Percentiles rank a stretch among this genome's conserved stretches.
These are phyloP conservation scores for Aureobasidium lini DNA, from an alignment of 2,329 filamentous ascomycete species.

Conservation along the genomic window DNA sequence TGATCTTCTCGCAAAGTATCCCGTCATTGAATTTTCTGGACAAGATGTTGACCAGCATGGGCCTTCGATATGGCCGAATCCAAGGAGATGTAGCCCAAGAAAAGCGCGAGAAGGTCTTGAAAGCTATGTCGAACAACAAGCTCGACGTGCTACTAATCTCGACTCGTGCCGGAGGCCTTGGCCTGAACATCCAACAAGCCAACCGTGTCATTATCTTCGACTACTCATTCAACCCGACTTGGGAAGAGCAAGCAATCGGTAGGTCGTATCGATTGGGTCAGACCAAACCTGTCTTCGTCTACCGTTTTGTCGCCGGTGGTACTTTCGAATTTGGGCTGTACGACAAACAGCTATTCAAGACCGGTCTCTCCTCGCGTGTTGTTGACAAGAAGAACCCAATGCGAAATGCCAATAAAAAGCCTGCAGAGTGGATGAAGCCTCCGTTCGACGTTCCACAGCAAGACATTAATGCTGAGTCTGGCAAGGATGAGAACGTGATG, in stretches of 20 bases:
- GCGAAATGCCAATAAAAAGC: constrained; percentile 53
- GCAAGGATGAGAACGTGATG: constrained; percentile 53
- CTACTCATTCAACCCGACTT: constrained; percentile 69
- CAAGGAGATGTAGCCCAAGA: constrained; percentile 56
- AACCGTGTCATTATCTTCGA: constrained; percentile 85
- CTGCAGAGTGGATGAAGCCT: constrained; percentile 49
- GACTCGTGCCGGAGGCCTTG: constrained; percentile 72
- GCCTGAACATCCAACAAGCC: constrained; percentile 75
- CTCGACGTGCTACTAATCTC: constrained; percentile 66
- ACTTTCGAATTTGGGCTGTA: constrained; percentile 72
- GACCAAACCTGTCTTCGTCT: constrained; percentile 71
- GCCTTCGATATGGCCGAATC: constrained; percentile 48
- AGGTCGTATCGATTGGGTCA: constrained; percentile 83
- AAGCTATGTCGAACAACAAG: constrained; percentile 58
- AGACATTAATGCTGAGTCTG: constrained; percentile 42
- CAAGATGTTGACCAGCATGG: constrained; percentile 43
- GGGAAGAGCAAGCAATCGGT: constrained; percentile 81
- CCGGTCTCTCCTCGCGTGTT: constrained; percentile 67
- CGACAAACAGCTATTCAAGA: constrained; percentile 73
- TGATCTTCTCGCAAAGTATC: constrained; percentile 73
- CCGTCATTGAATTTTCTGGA: constrained; percentile 63
- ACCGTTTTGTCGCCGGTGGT: constrained; percentile 69
- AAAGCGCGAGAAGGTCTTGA: constrained; percentile 55
- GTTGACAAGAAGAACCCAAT: constrained; percentile 75
- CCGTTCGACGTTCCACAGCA: constrained; percentile 47